These are phyloP conservation scores for Fusarium concolor DNA, from an alignment of 2,329 filamentous ascomycete genomes.

Conservation along the genomic window DNA sequence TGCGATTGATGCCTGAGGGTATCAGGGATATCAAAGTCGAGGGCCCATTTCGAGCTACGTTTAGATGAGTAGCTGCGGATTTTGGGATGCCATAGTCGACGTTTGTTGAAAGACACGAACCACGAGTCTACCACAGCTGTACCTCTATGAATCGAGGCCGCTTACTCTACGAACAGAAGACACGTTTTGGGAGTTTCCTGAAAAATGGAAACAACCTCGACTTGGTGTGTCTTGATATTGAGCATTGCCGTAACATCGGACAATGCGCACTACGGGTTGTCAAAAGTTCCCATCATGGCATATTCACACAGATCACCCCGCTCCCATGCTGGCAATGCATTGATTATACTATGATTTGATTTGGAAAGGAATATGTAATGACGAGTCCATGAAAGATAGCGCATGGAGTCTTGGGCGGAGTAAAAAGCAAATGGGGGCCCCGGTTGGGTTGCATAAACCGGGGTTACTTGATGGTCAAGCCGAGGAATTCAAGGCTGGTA, in stretches of 20 bases:
- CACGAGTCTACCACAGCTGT: background rate
- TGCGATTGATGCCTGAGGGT: conserved; percentile 68
- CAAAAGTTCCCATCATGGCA: conserved; percentile 1
- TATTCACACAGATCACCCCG: conserved; percentile 20
- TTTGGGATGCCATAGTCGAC: background rate
- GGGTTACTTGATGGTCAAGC: conserved; percentile 34
- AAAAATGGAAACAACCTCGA: conserved; percentile 29
- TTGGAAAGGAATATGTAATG: conserved; percentile 33
- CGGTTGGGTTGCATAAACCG: conserved; percentile 30
- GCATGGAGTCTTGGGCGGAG: conserved; percentile 38
- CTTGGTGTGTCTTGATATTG: background rate
- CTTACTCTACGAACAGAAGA: conserved; percentile 14
- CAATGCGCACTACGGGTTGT: conserved; percentile 12
- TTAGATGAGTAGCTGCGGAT: conserved; percentile 35
- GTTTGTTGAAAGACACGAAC: conserved; percentile 10
- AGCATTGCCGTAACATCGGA: background rate
- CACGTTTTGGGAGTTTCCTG: conserved; percentile 26
- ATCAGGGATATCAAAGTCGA: conserved; percentile 68
- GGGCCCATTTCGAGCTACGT: conserved; percentile 56
- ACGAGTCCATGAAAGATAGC: conserved; percentile 43
- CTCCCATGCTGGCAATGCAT: conserved; percentile 25
- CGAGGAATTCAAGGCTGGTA: conserved; percentile 16
- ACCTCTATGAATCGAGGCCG: conserved; percentile 26
- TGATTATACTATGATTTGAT: conserved; percentile 28
- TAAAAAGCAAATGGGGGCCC: conserved; percentile 34